Base-by-base conservation (phyloP, 2,329 filamentous ascomycete species). In the Nannizzia gypsea region DNA sequence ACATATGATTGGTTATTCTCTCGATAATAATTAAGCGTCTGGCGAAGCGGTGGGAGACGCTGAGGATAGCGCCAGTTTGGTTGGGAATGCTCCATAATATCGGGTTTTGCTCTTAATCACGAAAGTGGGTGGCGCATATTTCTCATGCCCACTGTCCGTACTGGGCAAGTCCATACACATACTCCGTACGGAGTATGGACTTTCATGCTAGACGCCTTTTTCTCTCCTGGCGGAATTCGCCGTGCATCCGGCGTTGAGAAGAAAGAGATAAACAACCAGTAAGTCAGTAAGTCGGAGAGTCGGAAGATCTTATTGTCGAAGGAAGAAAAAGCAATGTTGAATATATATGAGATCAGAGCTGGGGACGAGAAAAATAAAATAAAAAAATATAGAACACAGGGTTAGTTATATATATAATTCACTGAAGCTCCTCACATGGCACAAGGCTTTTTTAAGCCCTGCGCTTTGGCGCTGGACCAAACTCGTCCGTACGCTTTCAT, bases 71-170 rank as follows among this genome's bases (percentile, higher is more conserved):
- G 13, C 20, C 36, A 28, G 54, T 36, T 36, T 40, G 54, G 36
- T 56, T 36, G 26, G 28, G 28, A 56, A 56, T 38, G 15, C 54
- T 24, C 54, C 54, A 56, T 56, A 55, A 24, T 28, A 36, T 56
- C 54, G 54, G 54, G 54, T 56, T 56, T 24, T 52, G 48, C 48
- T 52, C 22, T 42, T 22, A 28, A 52, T 52, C 26, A 52, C 26
- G 31, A 40, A 56, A 17, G 28, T 56, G 11, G 54, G 31, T 38
- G 28, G 54, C 50, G 50, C 26, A 34, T 6, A 46, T 46, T 46
- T 46, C 6, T 5, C 17, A 11, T n/a, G 42, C 42, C 42, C 42
- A 46, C 20, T 46, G 42, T 46, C 42, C 42, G 42, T 46, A 46
- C 42, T 17, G 20, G 42, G 42, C 13, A 46, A 46, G 42, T 46